Conservation (phyloP, 2,329 filamentous ascomycete species). For the Sclerotinia borealis region DNA sequence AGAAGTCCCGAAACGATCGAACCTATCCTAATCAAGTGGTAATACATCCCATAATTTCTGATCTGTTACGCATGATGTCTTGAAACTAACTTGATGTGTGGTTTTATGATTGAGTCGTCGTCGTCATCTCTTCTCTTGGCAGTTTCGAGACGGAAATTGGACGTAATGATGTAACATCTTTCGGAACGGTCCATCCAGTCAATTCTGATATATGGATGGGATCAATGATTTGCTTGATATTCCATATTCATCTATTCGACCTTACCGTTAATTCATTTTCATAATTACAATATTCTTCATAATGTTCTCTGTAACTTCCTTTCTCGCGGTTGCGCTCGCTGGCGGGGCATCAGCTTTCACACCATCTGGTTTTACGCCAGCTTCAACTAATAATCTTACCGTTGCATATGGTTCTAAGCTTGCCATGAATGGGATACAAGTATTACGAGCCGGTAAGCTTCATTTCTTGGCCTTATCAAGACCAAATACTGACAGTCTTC, state of each 20-base stretch:
- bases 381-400: slow-evolving; percentile 22
- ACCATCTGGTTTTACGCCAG: slow-evolving; percentile 25
- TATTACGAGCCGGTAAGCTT: slow-evolving; percentile 23
- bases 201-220: background rate
- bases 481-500: slow-evolving; percentile 10
- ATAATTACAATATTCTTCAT: background rate
- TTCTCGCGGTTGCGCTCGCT: slow-evolving; percentile 23
- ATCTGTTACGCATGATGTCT: background rate
- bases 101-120: background rate
- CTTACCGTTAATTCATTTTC: background rate
- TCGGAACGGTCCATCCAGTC: background rate
- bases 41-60: background rate
- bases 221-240: too few relatives aligned
- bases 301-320: slow-evolving; percentile 21
- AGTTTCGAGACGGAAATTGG: background rate
- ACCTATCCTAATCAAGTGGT: background rate
- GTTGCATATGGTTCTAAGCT: slow-evolving; percentile 24
- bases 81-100: background rate
- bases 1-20: background rate
- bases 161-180: background rate
- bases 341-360: slow-evolving; percentile 26
- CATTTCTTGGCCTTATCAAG: background rate
- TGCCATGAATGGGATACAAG: slow-evolving; percentile 24
- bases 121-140: background rate
- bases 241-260: background rate